Base-by-base conservation (phyloP, 2,329 filamentous ascomycete genomes). In the Ophiosphaerella herpotricha region DNA sequence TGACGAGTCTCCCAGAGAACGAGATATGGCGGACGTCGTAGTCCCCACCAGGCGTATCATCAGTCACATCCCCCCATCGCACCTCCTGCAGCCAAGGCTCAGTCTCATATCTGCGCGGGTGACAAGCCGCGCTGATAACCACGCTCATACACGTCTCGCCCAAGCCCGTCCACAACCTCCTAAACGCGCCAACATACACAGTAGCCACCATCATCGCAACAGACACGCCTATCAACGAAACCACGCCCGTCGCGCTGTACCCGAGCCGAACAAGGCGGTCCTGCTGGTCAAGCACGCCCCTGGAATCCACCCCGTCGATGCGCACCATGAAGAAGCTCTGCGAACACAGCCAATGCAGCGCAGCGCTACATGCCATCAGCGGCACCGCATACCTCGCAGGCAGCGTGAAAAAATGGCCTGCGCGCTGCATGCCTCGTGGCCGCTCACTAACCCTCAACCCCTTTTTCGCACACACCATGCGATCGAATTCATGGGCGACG, bases 131-230 rank as follows among this genome's bases (percentile, higher is more conserved):
- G 38, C 53, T 57, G 29, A 67, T 67, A 5, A 61, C 58, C 4
- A 55, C 51, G 40, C 63, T 92, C 32, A 86, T 88, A 74, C 78
- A 91, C 55, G 89, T 87, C 35, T 89, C 91, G 53, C 80, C 91
- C n/a, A 89, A 86, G 7, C 36, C 51, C 9, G 80, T 91, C 12
- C 88, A 87, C 2, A 87, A 88, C 3, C 87, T 87, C 0, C 91
- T 90, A 73, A 89, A 89, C 29, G 78, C 78, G 68, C 85, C 55
- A 24, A 64, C 39, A 33, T 46, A 51, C n/a, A 63, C 36, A 7
- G 55, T 54, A n/a, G 45, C 35, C 1, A 60, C 41, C 33, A 57
- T 54, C 44, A 60, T 34, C 1, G 37, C 50, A 21, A 52, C 26
- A 16, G 52, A 46, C 7, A 64, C 46, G 2, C 50, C 39, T n/a